A percentile compares a stretch with the other conserved stretches of the same genome.
Conservation (phyloP, 75 land plant genomes). For the Isoetes taiwanensis region DNA sequence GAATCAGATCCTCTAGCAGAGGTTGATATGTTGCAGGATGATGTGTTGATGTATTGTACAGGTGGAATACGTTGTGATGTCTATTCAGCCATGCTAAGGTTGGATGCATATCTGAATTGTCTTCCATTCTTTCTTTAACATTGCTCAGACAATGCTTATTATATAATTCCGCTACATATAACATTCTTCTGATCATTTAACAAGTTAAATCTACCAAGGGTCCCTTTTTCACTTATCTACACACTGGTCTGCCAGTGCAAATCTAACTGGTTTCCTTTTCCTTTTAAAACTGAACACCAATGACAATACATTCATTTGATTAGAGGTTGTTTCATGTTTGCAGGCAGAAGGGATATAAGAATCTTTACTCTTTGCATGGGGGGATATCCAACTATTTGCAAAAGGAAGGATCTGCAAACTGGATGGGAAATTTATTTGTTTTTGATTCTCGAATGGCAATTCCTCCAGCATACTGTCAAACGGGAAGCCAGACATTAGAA, state of each 20-base stretch:
- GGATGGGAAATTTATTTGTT: constrained; percentile 77
- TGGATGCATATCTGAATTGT: too few species aligned
- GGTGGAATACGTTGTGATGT: constrained; percentile 93
- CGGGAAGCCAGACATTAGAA: constrained; percentile 1
- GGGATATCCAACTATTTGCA: constrained; percentile 63
- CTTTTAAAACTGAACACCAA: neutral
- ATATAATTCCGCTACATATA: too few species aligned
- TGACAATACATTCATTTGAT: neutral
- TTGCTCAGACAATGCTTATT: too few species aligned
- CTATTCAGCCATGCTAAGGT: constrained; percentile 79
- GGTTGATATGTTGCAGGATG: constrained; percentile 54
- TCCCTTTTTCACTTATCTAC: too few species aligned
- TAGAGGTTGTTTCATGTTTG: neutral
- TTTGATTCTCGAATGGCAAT: constrained; percentile 74
- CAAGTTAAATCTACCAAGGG: too few species aligned
- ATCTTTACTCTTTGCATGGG: constrained; percentile 62
- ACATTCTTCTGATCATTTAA: too few species aligned
- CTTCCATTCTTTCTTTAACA: too few species aligned
- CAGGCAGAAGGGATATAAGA: constrained; percentile 68
- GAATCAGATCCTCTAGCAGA: constrained; percentile 41
- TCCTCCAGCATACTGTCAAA: constrained; percentile 45
- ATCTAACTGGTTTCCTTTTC: neutral
- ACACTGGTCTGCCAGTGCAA: neutral
- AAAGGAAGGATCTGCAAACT: constrained; percentile 42
- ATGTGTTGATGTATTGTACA: constrained; percentile 83